phyloP scores from a whole-genome alignment of 164 flowering plant genomes.

The Kingdonia uniflora region DNA sequence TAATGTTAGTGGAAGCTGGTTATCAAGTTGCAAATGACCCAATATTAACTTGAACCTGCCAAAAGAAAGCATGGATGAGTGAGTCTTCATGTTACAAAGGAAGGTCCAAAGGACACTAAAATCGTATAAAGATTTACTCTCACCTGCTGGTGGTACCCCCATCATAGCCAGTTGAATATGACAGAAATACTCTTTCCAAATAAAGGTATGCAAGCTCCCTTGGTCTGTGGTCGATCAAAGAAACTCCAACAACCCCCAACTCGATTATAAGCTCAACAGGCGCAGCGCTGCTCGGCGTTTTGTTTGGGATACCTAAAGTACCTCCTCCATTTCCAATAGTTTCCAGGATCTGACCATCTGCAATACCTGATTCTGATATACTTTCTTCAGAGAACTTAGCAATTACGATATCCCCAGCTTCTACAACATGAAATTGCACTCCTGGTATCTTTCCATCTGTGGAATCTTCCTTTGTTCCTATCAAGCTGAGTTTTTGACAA shows the following conservation, averaged over 20 bases:
- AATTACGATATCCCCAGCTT: conserved; percentile 45
- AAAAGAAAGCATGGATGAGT: conserved; percentile 6
- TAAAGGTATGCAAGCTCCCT: conserved; percentile 76
- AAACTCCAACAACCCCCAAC: conserved; percentile 74
- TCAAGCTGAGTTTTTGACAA: conserved; percentile 41
- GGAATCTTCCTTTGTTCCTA: conserved; percentile 26
- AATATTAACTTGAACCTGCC: conserved; percentile 87
- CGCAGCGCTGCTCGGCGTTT: conserved; percentile 26
- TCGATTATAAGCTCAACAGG: conserved; percentile 75
- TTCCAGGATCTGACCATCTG: conserved; percentile 17
- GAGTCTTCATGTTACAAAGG: neutral
- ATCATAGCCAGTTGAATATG: conserved; percentile 86
- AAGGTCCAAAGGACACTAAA: neutral
- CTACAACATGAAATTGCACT: conserved; percentile 50
- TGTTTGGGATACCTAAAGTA: conserved; percentile 21
- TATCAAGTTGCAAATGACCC: conserved; percentile 83
- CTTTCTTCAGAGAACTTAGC: conserved; percentile 46
- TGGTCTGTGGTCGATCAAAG: conserved; percentile 81
- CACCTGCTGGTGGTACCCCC: conserved; percentile 85
- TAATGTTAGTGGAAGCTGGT: conserved; percentile 78
- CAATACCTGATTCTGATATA: conserved; percentile 16
- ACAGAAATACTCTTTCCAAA: conserved; percentile 69
- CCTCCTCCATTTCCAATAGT: conserved; percentile 39
- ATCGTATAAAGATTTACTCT: conserved; percentile 1
- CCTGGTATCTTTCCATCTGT: conserved; percentile 20